These are phyloP conservation scores for Trametes versicolor DNA, from an alignment of 1,284 basidiomycete genomes.

Conservation along the genomic window DNA sequence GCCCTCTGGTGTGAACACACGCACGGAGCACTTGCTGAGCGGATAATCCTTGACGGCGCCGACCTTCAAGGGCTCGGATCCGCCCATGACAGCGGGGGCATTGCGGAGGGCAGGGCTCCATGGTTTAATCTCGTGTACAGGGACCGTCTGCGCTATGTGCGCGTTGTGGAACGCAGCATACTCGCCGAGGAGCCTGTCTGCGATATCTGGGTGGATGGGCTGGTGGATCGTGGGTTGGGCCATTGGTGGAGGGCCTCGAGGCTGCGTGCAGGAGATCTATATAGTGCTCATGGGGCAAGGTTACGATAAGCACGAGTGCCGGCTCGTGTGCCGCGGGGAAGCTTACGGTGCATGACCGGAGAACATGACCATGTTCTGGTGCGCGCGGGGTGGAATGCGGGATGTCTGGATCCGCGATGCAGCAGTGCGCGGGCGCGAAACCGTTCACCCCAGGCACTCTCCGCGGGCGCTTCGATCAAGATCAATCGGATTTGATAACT, in stretches of 20 bases:
- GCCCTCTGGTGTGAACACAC: constrained; percentile 68
- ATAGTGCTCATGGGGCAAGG: constrained; percentile 11
- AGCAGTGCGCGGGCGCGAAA: constrained; percentile 1
- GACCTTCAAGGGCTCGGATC: constrained; percentile 62
- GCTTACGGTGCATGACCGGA: neutral
- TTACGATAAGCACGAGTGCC: constrained; percentile 15
- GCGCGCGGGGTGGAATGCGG: neutral
- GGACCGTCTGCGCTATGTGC: constrained; percentile 53
- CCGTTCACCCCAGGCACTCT: constrained; percentile 1
- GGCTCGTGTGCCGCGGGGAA: neutral
- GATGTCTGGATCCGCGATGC: constrained; percentile 8
- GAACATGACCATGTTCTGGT: neutral
- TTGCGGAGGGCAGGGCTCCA: constrained; percentile 69
- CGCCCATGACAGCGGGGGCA: constrained; percentile 62
- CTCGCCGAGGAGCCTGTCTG: constrained; percentile 66
- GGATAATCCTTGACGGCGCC: constrained; percentile 60
- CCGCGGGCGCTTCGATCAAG: constrained; percentile 20
- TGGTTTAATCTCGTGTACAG: constrained; percentile 63
- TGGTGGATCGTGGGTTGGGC: constrained; percentile 46
- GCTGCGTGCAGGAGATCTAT: constrained; percentile 1
- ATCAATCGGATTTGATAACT: constrained; percentile 36
- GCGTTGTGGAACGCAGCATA: constrained; percentile 70
- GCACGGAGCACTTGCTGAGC: constrained; percentile 57
- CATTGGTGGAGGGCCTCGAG: constrained; percentile 34
- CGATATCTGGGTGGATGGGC: constrained; percentile 67